phyloP scores from a whole-genome alignment of 495 filamentous ascomycete species.

The Penicillium dipodomyicola region DNA sequence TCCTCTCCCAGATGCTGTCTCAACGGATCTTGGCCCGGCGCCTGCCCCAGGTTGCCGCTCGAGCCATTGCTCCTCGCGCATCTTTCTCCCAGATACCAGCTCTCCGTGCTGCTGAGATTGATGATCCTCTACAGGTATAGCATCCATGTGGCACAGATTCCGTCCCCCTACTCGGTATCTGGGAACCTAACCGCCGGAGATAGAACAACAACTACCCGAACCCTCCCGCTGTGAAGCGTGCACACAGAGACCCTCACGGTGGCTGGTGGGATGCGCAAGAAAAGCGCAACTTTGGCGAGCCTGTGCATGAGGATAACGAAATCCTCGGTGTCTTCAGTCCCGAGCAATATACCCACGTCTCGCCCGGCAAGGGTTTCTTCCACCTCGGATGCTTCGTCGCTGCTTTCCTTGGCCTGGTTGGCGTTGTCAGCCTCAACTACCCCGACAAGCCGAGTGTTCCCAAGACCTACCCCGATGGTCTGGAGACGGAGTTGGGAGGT shows the following conservation, averaged over 20 bases:
- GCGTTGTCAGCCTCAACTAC: slow-evolving; percentile 68
- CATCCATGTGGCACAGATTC: slow-evolving; percentile 8
- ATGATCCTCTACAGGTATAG: slow-evolving; percentile 76
- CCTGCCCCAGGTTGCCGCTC: slow-evolving; percentile 44
- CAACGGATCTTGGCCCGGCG: slow-evolving; percentile 55
- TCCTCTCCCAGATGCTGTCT: slow-evolving; percentile 59
- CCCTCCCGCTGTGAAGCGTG: slow-evolving; percentile 76
- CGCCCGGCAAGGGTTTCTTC: slow-evolving; percentile 65
- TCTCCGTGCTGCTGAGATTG: slow-evolving; percentile 56
- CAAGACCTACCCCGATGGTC: slow-evolving; percentile 75
- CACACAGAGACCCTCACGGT: slow-evolving; percentile 86
- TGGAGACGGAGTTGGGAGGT: slow-evolving; percentile 86
- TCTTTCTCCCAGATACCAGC: slow-evolving; percentile 51
- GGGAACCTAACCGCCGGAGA: slow-evolving; percentile 15
- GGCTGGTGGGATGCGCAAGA: slow-evolving; percentile 99
- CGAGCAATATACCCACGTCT: slow-evolving; percentile 84
- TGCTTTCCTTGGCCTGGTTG: slow-evolving; percentile 65
- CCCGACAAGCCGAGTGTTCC: slow-evolving; percentile 81
- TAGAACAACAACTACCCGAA: slow-evolving; percentile 94
- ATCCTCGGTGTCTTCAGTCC: slow-evolving; percentile 87
- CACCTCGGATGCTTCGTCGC: slow-evolving; percentile 74
- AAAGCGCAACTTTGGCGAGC: slow-evolving; percentile 91
- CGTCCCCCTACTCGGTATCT: background rate
- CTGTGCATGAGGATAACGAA: slow-evolving; percentile 96
- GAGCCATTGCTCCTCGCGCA: slow-evolving; percentile 53